phyloP scores from a whole-genome alignment of 2,329 filamentous ascomycete species.

The Lachnellula hyalina region DNA sequence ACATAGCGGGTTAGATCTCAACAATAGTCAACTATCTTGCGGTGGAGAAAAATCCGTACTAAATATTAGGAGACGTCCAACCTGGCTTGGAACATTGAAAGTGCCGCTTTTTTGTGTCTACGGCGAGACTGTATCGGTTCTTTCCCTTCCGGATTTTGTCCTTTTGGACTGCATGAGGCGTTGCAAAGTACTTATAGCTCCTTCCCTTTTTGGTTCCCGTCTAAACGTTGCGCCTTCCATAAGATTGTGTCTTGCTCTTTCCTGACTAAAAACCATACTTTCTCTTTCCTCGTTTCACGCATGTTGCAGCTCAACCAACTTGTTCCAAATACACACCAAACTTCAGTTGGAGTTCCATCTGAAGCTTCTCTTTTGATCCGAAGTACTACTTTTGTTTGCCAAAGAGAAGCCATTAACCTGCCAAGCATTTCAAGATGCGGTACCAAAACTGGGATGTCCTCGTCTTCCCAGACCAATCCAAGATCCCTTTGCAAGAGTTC shows the following conservation, averaged over 20 bases:
- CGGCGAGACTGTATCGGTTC: too few relatives aligned
- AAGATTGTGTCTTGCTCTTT: not conserved
- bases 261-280: not conserved
- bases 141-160: too few relatives aligned
- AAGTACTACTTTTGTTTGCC: not conserved
- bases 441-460: constrained; percentile 85
- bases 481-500: constrained; percentile 75
- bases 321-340: not conserved
- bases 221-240: not conserved
- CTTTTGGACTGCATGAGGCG: too few relatives aligned
- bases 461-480: constrained; percentile 62
- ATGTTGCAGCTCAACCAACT: not conserved
- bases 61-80: too few relatives aligned
- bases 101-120: too few relatives aligned
- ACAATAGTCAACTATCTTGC: too few relatives aligned
- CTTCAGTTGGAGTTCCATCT: not conserved
- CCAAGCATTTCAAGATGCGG: constrained; percentile 51
- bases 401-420: not conserved
- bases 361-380: too few relatives aligned
- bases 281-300: not conserved
- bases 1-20: too few relatives aligned
- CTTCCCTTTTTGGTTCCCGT: not conserved
- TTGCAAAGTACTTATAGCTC: not conserved
- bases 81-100: too few relatives aligned
- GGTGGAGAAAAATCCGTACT: too few relatives aligned